Evolutionary conservation across 1,284 basidiomycete genomes (phyloP), one percentile per base, ranked within the genome.

Genomic region (Vanrija pseudolonga): DNA sequence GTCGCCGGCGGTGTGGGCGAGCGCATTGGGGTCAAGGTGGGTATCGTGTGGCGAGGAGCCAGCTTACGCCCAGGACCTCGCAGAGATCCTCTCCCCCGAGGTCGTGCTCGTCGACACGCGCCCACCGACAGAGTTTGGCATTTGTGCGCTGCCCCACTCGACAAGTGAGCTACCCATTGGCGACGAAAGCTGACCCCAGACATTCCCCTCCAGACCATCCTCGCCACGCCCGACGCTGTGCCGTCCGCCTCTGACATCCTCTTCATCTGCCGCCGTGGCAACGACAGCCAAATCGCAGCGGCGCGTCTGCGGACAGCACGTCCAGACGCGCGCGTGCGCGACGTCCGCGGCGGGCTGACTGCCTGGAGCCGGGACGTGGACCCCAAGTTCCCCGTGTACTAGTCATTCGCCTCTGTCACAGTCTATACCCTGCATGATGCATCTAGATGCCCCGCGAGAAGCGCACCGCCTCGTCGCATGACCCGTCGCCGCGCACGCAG

Each of bases 211-310:
- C 47, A 57, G 0, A 50, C 56, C 14, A 68, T 74, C 46, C 54
- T 76, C 14, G 46, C 63, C 3, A 38, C 55, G 8, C 71, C 71
- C 3, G 43, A 53, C 4, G 40, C 43, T 19, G n/a, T 69, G 3
- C 61, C 59, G 1, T 24, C 50, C 18, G 58, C 45, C n/a, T 11
- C 37, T 2, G 64, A 80, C 37, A 69, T 83, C 53, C 80, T 84
- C 54, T 78, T 97, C 22, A 74, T 97, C 36, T 98, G 94, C 73
- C 82, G 91, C 20, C 79, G 92, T 19, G 94, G 95, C 0, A 98
- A 97, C 69, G 95, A 98, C 72, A 96, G 92, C 0, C 88, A 91
- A 67, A 80, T 92, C 38, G 94, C 91, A 26, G 90, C 86, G 0
- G 79, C 84, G 18, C 84, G 84, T 1, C 68, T 95, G 32, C 79